These are phyloP conservation scores for Citrullus amarus DNA, from an alignment of 306 rosid species.

Conservation along the genomic window DNA sequence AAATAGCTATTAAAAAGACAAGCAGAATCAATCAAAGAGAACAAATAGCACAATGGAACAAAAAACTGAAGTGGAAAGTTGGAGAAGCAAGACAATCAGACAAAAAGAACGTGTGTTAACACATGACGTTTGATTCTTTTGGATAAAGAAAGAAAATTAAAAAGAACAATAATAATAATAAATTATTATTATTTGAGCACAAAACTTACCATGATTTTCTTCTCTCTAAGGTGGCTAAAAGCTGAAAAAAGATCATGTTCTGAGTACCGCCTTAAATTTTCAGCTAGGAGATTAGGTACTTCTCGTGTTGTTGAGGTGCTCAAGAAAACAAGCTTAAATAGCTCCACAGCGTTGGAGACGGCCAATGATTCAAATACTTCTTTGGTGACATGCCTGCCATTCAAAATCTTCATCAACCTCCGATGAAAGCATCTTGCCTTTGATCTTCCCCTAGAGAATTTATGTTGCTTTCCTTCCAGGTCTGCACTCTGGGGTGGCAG, in stretches of 20 bases:
- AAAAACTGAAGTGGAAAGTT: no score
- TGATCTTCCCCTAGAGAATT: constrained; percentile 29
- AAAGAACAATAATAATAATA: not conserved
- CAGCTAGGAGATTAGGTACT: constrained; percentile 62
- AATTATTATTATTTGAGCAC: not conserved
- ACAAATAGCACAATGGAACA: no score
- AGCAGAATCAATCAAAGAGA: no score
- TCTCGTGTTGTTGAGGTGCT: constrained; percentile 56
- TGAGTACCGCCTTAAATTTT: constrained; percentile 73
- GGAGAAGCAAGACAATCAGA: no score
- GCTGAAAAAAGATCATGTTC: constrained; percentile 92
- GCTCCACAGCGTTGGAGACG: constrained; percentile 86
- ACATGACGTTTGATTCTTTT: no score
- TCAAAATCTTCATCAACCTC: constrained; percentile 44
- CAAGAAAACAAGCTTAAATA: constrained; percentile 87
- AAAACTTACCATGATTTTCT: constrained; percentile 57
- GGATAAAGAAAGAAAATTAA: no score
- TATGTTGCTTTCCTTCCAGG: constrained; percentile 21
- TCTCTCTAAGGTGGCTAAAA: constrained; percentile 82
- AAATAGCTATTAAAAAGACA: no score
- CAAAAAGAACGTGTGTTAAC: no score
- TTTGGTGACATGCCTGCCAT: constrained; percentile 34
- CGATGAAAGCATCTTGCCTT: constrained; percentile 36
- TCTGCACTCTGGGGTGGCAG: constrained; percentile 30
- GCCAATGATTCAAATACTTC: constrained; percentile 73